phyloP scores from a whole-genome alignment of 139 green algal species.

The Coccomyxa sp. region DNA sequence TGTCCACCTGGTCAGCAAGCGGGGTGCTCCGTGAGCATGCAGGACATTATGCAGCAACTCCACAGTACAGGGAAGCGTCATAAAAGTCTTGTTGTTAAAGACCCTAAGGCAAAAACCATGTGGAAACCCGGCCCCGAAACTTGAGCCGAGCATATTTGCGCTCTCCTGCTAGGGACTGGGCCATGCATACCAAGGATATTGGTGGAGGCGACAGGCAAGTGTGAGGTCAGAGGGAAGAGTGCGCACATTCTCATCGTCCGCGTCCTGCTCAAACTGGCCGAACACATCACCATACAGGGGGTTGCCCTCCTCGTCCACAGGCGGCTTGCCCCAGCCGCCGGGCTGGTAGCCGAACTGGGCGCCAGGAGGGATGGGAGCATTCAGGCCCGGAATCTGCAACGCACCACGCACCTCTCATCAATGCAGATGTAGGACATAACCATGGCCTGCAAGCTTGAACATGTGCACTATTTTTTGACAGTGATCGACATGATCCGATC shows the following conservation, averaged over 20 bases:
- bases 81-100: too few relatives aligned
- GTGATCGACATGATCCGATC: too few relatives aligned
- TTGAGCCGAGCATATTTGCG: too few relatives aligned
- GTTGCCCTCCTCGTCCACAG: conserved; percentile 85
- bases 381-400: conserved; percentile 79
- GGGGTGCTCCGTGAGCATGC: neutral
- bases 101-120: too few relatives aligned
- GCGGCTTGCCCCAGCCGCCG: conserved; percentile 96
- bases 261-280: conserved; percentile 51
- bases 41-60: too few relatives aligned
- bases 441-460: neutral
- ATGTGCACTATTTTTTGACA: neutral
- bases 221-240: too few relatives aligned
- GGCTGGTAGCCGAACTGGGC: conserved; percentile 84
- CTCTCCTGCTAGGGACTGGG: too few relatives aligned
- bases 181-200: too few relatives aligned
- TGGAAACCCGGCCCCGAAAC: too few relatives aligned
- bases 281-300: conserved; percentile 98
- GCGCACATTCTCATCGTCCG: conserved; percentile 47
- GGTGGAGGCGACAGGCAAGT: too few relatives aligned
- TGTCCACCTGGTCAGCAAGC: conserved; percentile 52
- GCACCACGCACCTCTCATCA: conserved; percentile 33
- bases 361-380: conserved; percentile 88
- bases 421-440: neutral
- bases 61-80: too few relatives aligned